These are phyloP conservation scores for Alnus rubra DNA, from an alignment of 306 rosid genomes.

Conservation along the genomic window DNA sequence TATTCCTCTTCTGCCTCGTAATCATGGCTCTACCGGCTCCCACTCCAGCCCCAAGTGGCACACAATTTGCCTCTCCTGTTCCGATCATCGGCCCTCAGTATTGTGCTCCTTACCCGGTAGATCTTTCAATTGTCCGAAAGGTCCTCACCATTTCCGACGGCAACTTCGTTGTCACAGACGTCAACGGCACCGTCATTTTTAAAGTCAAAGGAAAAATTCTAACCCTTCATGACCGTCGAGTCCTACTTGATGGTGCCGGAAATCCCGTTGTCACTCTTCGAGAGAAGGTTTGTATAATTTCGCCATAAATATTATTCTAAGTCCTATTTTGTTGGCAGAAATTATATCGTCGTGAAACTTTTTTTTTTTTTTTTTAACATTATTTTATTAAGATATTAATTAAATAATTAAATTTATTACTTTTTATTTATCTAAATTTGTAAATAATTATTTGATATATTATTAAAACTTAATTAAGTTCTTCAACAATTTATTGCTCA, in stretches of 20 bases:
- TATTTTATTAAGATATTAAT: too few relatives aligned
- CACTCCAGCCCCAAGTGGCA: background rate
- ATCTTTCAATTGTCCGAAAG: constrained; percentile 44
- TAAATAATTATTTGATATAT: too few relatives aligned
- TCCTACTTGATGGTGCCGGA: constrained; percentile 46
- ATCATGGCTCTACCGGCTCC: background rate
- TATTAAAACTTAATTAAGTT: too few relatives aligned
- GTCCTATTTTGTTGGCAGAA: too few relatives aligned
- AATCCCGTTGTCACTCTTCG: constrained; percentile 39
- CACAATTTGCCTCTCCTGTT: constrained; percentile 13
- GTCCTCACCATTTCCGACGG: constrained; percentile 33
- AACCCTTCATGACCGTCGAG: constrained; percentile 36
- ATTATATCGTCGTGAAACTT: too few relatives aligned
- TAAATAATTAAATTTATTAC: too few relatives aligned
- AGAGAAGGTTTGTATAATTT: constrained; percentile 34
- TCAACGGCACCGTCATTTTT: constrained; percentile 47
- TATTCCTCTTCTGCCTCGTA: background rate
- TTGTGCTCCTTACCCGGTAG: constrained; percentile 41
- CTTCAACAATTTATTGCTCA: too few relatives aligned
- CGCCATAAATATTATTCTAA: too few relatives aligned
- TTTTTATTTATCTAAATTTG: too few relatives aligned
- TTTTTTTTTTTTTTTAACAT: too few relatives aligned
- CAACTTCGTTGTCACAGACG: constrained; percentile 46
- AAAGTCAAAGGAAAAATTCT: constrained; percentile 35
- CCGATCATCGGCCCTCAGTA: constrained; percentile 42